Conservation (phyloP, 352 stramenopile genomes). For the Labyrinthula sp. region DNA sequence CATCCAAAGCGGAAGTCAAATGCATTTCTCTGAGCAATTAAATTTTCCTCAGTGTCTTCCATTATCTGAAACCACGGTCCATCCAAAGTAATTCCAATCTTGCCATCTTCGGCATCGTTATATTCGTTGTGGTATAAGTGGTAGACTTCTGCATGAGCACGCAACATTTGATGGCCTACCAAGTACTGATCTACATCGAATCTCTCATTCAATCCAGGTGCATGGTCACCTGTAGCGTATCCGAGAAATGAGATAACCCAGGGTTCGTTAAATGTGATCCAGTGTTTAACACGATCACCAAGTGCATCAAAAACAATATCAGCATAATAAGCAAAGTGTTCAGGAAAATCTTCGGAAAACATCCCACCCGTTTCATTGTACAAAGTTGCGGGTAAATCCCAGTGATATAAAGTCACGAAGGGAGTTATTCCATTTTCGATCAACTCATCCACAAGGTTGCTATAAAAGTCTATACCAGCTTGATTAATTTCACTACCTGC, state of each 20-base stretch:
- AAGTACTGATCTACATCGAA: conserved; percentile 46
- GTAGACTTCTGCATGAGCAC: conserved; percentile 61
- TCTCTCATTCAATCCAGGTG: conserved; percentile 40
- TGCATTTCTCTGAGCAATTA: too few relatives aligned
- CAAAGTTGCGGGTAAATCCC: conserved; percentile 67
- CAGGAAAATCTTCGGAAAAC: conserved; percentile 40
- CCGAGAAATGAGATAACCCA: conserved; percentile 56
- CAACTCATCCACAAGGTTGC: conserved; percentile 61
- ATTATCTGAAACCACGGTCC: conserved; percentile 58
- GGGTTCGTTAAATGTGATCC: conserved; percentile 82
- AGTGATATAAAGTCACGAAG: conserved; percentile 81
- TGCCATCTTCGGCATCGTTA: conserved; percentile 37
- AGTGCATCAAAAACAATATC: conserved; percentile 64
- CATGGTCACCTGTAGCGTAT: conserved; percentile 59
- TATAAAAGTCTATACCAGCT: conserved; percentile 69
- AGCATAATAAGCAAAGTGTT: conserved; percentile 62
- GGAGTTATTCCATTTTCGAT: conserved; percentile 50
- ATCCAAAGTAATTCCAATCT: conserved; percentile 71
- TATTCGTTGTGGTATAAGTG: conserved; percentile 56
- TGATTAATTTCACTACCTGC: conserved; percentile 48
- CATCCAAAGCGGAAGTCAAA: conserved; percentile 65
- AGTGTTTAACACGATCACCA: conserved; percentile 65
- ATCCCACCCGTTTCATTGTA: conserved; percentile 55
- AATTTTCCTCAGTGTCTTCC: conserved; percentile 36
- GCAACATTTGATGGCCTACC: conserved; percentile 61